Conservation (phyloP, 1,284 basidiomycete genomes). For the Athelia sp. region DNA sequence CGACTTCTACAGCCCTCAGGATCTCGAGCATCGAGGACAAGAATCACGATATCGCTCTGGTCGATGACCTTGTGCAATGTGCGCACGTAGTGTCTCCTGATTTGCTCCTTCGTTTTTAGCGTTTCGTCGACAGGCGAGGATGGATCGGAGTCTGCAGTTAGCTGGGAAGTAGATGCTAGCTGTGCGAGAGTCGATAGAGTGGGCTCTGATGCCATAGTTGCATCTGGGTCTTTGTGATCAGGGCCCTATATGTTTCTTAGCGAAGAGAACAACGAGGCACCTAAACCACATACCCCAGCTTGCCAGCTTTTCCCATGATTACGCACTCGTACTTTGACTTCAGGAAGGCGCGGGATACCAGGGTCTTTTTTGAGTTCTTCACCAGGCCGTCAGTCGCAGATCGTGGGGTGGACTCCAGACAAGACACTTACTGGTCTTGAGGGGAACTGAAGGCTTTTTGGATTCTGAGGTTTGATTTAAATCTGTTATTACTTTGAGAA, state of each 20-base stretch:
- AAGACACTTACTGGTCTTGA: slow-evolving; percentile 46
- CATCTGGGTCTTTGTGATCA: slow-evolving; percentile 43
- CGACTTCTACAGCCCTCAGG: slow-evolving; percentile 86
- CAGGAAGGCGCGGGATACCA: slow-evolving; percentile 72
- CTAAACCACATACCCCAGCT: slow-evolving; percentile 28
- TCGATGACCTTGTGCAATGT: slow-evolving; percentile 90
- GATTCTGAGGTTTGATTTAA: slow-evolving; percentile 26
- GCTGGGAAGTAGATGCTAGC: slow-evolving; percentile 33
- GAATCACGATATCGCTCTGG: slow-evolving; percentile 85
- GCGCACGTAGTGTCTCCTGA: slow-evolving; percentile 66
- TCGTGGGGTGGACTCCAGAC: neutral
- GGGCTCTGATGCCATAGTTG: slow-evolving; percentile 70
- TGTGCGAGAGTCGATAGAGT: slow-evolving; percentile 55
- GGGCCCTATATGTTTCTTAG: too few species aligned
- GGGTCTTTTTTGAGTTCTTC: slow-evolving; percentile 80
- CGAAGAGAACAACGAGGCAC: slow-evolving; percentile 5
- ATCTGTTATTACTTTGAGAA: slow-evolving; percentile 1
- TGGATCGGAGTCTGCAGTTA: slow-evolving; percentile 25
- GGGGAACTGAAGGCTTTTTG: slow-evolving; percentile 41
- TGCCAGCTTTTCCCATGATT: slow-evolving; percentile 48
- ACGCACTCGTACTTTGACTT: slow-evolving; percentile 55
- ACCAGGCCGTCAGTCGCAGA: slow-evolving; percentile 2
- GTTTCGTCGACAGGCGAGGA: slow-evolving; percentile 19
- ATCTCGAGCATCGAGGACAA: slow-evolving; percentile 88
- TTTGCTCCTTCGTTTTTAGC: slow-evolving; percentile 61